Percentiles rank a stretch among this genome's conserved stretches.
Evolutionary conservation across 2,329 filamentous ascomycete species (phyloP).

Genomic region (Calonectria pseudoreteaudii): DNA sequence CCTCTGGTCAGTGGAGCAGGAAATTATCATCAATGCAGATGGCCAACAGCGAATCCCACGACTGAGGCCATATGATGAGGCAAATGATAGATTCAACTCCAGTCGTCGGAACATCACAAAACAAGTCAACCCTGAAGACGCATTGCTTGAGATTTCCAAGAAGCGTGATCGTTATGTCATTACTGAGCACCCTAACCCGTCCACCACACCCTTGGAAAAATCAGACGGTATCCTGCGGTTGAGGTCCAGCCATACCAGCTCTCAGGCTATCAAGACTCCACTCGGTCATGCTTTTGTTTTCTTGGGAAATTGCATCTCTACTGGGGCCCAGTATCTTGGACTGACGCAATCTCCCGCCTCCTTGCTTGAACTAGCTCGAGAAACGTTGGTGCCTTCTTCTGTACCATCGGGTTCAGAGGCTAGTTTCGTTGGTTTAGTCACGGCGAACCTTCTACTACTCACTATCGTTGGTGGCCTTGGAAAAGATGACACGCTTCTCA

Average conservation of each 20-base stretch:
- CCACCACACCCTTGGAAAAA: too few species aligned
- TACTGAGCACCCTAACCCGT: background rate
- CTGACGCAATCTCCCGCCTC: background rate
- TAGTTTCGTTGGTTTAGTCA: background rate
- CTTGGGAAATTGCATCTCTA: background rate
- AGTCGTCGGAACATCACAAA: background rate
- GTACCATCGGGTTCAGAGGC: background rate
- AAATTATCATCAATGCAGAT: background rate
- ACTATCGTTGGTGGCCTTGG: background rate
- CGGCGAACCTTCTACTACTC: background rate
- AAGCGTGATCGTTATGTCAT: background rate
- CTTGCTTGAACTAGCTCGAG: background rate
- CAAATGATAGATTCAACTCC: slow-evolving; percentile 6
- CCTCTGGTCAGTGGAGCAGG: slow-evolving; percentile 3
- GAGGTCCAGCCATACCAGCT: background rate
- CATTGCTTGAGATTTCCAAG: background rate
- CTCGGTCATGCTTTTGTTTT: background rate
- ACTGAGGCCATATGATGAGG: background rate
- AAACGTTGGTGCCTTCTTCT: background rate
- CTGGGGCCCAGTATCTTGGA: background rate
- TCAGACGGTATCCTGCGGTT: background rate
- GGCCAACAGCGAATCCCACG: background rate
- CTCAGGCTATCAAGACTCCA: background rate
- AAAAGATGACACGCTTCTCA: background rate
- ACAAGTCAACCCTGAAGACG: background rate